Base-by-base conservation (phyloP, 2,329 filamentous ascomycete genomes). In the Fusarium sacchari region DNA sequence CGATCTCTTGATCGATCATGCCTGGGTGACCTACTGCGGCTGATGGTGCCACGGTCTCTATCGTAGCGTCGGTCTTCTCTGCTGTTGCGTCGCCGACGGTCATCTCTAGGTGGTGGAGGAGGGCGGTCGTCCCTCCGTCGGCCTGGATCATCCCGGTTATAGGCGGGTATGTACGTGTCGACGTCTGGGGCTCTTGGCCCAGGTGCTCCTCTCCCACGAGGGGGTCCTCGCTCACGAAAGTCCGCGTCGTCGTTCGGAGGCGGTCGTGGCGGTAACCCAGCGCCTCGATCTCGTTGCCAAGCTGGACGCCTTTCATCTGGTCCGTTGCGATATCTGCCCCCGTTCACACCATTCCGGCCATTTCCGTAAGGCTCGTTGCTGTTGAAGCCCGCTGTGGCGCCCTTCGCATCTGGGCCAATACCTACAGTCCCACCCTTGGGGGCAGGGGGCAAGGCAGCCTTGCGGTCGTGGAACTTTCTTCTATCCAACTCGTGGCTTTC, bases 401-500 rank as follows among this genome's bases (percentile, higher is more conserved):
- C 81, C 69, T 88, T 86, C 15, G 87, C 86, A 34, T 87, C 86
- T 3, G 86, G 86, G n/a, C 90, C 90, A 78, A 94, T 90, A 20
- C 96, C 96, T 7, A 97, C 95, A 3, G 94, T 95, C 8, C 94
- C 96, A 18, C 95, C 96, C 76, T 96, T 95, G 1, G 96, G 96
- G 2, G 96, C 96, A 18, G 96, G 96, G 8, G 96, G 96, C 17
- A 96, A 88, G 28, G 92, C 93, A 28, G 93, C 93, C 79, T 94
- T 94, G 78, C 96, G 92, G 66, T 95, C 93, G 74, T 97, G 92
- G 76, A 95, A 96, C 82, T 96, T 97, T 80, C 95, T 91, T 57
- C 96, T 90, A 80, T 99, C 96, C n/a, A 98, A 86, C 82, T 99
- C 96, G 82, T 99, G 96, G 49, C 95, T 97, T 78, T 98, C 96